Base-by-base conservation (phyloP, 1,139 yeast genomes). In the Hemisphaericaspora subhashii region DNA sequence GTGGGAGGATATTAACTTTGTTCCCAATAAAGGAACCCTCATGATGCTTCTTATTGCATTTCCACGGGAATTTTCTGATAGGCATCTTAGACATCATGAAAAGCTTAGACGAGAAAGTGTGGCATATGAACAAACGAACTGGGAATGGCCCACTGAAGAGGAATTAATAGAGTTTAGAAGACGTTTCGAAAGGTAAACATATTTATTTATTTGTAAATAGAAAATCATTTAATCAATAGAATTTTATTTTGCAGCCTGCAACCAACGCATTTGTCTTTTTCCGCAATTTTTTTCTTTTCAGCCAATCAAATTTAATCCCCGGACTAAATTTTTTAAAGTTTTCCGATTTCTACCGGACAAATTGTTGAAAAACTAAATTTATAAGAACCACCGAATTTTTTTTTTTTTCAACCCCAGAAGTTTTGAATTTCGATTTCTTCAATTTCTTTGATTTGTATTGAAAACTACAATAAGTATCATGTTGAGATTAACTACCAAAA, bases 1-100 rank as follows among this genome's bases (percentile, higher is more conserved):
- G 77, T 77, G 89, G 81, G 80, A 77, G 33, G 57, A 64, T n/a
- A 52, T 82, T 14, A 58, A 66, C 12, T 77, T 73, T 44, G 55
- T 50, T 1, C 84, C 90, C 0, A 55, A 61, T 17, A 50, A 52
- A n/a, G 47, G 48, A 9, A 62, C 78, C 1, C 58, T 79, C 24
- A 46, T 64, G 24, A 43, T 60, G 37, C 50, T 74, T 9, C 54
- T 76, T 17, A 54, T 62, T 5, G 55, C 77, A 5, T 51, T 72
- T 13, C 82, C 67, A n/a, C 46, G 26, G 44, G 76, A 57, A 41
- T 67, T 58, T 58, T 68, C 62, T 40, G 54, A 42, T 42, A 58
- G 77, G 40, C 69, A 73, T 42, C 58, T 74, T 31, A 46, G 50
- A 31, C 80, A 75, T 50, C 65, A 64, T 11, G 56, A 58, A 26